Evolutionary conservation across 176 grass and related monocot genomes (phyloP).

Genomic region (Juncus inflexus): DNA sequence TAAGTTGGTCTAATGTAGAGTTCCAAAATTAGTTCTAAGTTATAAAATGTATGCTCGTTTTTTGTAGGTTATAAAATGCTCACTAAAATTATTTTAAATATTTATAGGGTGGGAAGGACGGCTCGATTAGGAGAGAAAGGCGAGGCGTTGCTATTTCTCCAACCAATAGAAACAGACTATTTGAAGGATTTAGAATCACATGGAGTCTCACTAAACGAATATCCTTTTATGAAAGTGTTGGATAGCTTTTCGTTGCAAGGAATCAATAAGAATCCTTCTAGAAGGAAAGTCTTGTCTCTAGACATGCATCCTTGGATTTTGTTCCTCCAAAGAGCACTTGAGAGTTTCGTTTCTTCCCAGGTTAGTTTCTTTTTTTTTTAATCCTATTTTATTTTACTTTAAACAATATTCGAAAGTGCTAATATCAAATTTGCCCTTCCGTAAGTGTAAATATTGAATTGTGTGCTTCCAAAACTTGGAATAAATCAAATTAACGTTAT

Average conservation of each 20-base stretch:
- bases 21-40: too few relatives aligned
- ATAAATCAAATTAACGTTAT: too few relatives aligned
- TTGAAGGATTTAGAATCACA: conserved; percentile 76
- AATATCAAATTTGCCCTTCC: too few relatives aligned
- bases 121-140: conserved; percentile 86
- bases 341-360: conserved; percentile 60
- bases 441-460: too few relatives aligned
- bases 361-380: conserved; percentile 23
- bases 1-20: too few relatives aligned
- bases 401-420: too few relatives aligned
- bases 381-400: neutral
- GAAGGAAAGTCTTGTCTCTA: conserved; percentile 58
- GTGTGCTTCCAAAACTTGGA: too few relatives aligned
- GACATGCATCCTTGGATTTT: conserved; percentile 94
- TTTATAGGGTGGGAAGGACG: conserved; percentile 84
- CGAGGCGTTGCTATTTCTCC: conserved; percentile 87
- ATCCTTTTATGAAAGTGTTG: conserved; percentile 72
- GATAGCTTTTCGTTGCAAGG: conserved; percentile 39
- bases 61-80: too few relatives aligned
- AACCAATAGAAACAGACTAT: conserved; percentile 87
- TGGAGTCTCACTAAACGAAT: conserved; percentile 68
- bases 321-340: conserved; percentile 67
- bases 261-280: conserved; percentile 43
- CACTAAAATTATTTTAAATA: neutral
- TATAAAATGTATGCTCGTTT: too few relatives aligned